Base-by-base conservation (phyloP, 495 filamentous ascomycete genomes). In the Acidomyces sp. region DNA sequence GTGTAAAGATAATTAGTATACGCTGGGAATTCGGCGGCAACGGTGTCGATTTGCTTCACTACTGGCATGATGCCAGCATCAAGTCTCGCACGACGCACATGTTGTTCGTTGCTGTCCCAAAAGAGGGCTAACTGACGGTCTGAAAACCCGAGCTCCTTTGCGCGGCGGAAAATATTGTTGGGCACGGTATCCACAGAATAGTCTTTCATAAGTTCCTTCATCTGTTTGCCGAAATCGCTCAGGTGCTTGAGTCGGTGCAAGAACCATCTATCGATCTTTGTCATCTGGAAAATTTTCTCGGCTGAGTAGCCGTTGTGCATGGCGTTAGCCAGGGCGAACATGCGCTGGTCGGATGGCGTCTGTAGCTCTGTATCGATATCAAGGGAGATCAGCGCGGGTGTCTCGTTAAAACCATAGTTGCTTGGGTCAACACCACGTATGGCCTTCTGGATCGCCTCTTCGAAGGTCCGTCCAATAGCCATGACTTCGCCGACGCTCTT, bases 401-500 rank as follows among this genome's bases (percentile, higher is more conserved):
- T 95, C 55, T 87, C 83, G 52, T 82, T 90, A 69, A 94, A 97
- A 4, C 90, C 90, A 11, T 93, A 70, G 53, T 97, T 97, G 65
- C 87, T 76, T 67, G 80, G 87, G 60, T 97, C 90, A 41, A 96
- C 84, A 17, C 85, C 78, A 22, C 90, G 76, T 52, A 97, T 97
- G 18, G 90, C 90, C 59, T 97, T 97, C 56, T 97, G 90, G 25
- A 97, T 94, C 11, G 90, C 90, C 63, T 97, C 90, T 61, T 97
- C 90, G 43, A 97, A 97, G 0, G 85, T 92, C 47, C 90, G 68
- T 41, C 90, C 90, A 54, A 97, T 95, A 53, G 81, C 86, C 90
- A 97, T 96, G 41, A 97, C 90, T 59, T 97, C 90, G 53, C 90
- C 90, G 31, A 97, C 86, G 69, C 85, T 93, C 81, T 97, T 97